Conservation (phyloP, 31 red algal genomes). For the Odonthalia washingtoniensis region DNA sequence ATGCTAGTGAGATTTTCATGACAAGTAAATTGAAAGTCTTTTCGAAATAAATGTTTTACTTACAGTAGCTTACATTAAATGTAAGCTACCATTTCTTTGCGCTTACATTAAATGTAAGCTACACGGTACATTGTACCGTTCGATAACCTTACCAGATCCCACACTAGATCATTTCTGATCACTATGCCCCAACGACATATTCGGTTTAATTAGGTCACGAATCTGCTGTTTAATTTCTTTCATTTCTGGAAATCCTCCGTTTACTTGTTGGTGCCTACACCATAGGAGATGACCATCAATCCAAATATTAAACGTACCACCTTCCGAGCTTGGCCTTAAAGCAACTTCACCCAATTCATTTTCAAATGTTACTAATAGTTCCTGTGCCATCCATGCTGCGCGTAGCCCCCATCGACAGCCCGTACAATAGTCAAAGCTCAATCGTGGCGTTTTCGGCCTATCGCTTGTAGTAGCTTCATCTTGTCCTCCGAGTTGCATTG, state of each 20-base stretch:
- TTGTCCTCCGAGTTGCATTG: too few relatives aligned
- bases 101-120: too few relatives aligned
- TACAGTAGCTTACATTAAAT: too few relatives aligned
- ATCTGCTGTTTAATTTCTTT: slow-evolving; percentile 66
- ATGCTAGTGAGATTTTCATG: too few relatives aligned
- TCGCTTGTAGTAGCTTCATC: too few relatives aligned
- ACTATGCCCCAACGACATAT: slow-evolving; percentile 58
- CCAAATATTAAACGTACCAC: slow-evolving; percentile 70
- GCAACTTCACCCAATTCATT: slow-evolving; percentile 73
- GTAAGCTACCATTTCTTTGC: too few relatives aligned
- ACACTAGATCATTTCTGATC: too few relatives aligned
- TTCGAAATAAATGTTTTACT: too few relatives aligned
- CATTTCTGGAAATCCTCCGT: slow-evolving; percentile 69
- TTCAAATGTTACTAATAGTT: slow-evolving; percentile 78
- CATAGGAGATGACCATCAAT: slow-evolving; percentile 51
- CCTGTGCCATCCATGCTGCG: slow-evolving; percentile 79
- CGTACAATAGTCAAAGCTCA: slow-evolving; percentile 76
- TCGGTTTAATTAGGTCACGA: slow-evolving; percentile 48
- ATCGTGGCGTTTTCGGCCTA: slow-evolving; percentile 54
- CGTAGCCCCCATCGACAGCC: slow-evolving; percentile 83
- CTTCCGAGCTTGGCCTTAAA: slow-evolving; percentile 47
- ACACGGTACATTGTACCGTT: too few relatives aligned
- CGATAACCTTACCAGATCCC: too few relatives aligned
- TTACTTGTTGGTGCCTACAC: slow-evolving; percentile 54
- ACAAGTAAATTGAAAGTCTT: too few relatives aligned